phyloP scores from a whole-genome alignment of 1,284 basidiomycete genomes.

The Crepidotus sp. region DNA sequence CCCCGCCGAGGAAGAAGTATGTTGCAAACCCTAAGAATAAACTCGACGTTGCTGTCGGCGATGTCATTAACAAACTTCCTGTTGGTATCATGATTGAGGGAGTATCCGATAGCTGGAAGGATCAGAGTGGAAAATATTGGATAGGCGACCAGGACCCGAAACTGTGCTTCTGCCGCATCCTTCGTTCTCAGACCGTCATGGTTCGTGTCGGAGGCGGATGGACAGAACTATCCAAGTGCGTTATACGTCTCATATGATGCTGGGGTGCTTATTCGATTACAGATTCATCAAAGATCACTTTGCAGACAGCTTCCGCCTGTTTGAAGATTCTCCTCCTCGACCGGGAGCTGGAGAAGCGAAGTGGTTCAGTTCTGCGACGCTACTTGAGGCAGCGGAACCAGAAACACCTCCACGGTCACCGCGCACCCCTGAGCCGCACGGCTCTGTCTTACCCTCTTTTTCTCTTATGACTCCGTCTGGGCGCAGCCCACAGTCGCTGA shows the following conservation, averaged over 20 bases:
- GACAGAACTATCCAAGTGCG: slow-evolving; percentile 81
- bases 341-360: slow-evolving; percentile 51
- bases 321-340: slow-evolving; percentile 48
- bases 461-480: slow-evolving; percentile 37
- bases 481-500: slow-evolving; percentile 40
- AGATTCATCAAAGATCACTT: slow-evolving; percentile 85
- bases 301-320: slow-evolving; percentile 64
- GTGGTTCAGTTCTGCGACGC: slow-evolving; percentile 74
- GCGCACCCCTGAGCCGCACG: slow-evolving; percentile 60
- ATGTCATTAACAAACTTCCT: slow-evolving; percentile 82
- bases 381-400: slow-evolving; percentile 44
- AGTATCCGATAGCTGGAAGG: slow-evolving; percentile 77
- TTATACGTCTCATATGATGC: slow-evolving; percentile 14
- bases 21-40: slow-evolving; percentile 81
- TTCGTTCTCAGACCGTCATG: slow-evolving; percentile 92
- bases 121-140: slow-evolving; percentile 92
- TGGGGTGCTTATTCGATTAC: slow-evolving; percentile 7
- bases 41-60: slow-evolving; percentile 85
- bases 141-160: slow-evolving; percentile 85
- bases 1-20: slow-evolving; percentile 54
- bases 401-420: slow-evolving; percentile 39
- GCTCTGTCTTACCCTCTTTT: slow-evolving; percentile 34
- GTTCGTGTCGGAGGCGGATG: slow-evolving; percentile 93
- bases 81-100: slow-evolving; percentile 80
- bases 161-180: slow-evolving; percentile 84